Evolutionary conservation across 2,329 filamentous ascomycete genomes (phyloP), one percentile per base, ranked within the genome.

Genomic region (Hymenotorrendiella dingleyae): DNA sequence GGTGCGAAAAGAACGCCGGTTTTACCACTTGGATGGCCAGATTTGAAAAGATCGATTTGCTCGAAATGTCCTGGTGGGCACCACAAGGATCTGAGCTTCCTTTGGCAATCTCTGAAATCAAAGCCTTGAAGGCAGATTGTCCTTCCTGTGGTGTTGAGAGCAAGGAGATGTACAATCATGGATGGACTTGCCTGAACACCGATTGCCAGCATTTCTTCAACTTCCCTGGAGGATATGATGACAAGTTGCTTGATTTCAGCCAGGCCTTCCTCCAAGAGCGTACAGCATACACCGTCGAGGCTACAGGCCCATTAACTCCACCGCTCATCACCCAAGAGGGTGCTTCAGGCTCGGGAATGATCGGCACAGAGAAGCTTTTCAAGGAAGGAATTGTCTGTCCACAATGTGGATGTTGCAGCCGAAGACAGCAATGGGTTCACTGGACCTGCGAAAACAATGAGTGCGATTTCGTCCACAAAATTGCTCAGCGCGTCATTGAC

Each of bases 321-420:
- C 46, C 69, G 1, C 53, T 70, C 1, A 61, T 64, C 0, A 61
- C 68, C 0, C 43, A 69, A 4, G 54, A 61, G 4, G 52, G 62
- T 9, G 55, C 63, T 1, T 51, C 61, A 8, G 21, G 22, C 4
- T 29, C 28, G 0, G 63, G 65, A 11, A 59, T 64, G 0, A 55
- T 64, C 4, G 71, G 74, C 3, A 71, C 73, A 0, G 70, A 75
- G 9, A 63, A 66, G 3, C 60, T 67, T 7, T 77, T 73, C 43
- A 82, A 77, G 54, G 67, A 68, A 38, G 84, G 84, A 0, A 74
- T 87, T 35, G 75, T 84, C 2, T 90, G 85, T 52, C 78, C 77
- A 0, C 46, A 63, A 1, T 89, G 85, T 49, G 64, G 68, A 0
- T 71, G 76, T 29, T 86, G 83, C 53, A 78, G 71, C 30, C 70